phyloP scores from a whole-genome alignment of 129 eudicot genomes.

The Centaurea solstitialis region DNA sequence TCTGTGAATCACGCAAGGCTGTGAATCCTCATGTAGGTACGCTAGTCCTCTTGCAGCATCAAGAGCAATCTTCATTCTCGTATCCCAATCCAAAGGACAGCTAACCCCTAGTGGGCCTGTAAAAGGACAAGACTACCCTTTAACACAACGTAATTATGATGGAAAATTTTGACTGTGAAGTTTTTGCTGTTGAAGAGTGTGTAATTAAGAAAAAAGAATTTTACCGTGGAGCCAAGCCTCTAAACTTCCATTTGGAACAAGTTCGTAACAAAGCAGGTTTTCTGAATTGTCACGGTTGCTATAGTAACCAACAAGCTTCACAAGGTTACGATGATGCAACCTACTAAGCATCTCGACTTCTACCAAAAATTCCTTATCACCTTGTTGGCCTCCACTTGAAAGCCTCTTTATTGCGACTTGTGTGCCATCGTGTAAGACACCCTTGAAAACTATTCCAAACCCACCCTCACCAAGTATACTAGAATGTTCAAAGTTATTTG shows the following conservation, averaged over 20 bases:
- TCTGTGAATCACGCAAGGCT: constrained; percentile 94
- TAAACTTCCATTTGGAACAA: constrained; percentile 93
- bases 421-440: constrained; percentile 86
- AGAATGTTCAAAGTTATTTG: constrained; percentile 77
- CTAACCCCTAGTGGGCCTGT: constrained; percentile 89
- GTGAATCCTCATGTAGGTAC: constrained; percentile 96
- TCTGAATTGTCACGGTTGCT: constrained; percentile 84
- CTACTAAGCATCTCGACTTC: constrained; percentile 99
- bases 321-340: constrained; percentile 97
- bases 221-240: constrained; percentile 99
- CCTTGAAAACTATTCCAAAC: constrained; percentile 85
- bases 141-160: constrained; percentile 10
- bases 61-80: constrained; percentile 96
- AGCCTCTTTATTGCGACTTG: constrained; percentile 95
- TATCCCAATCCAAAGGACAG: constrained; percentile 96
- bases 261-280: constrained; percentile 92
- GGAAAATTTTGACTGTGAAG: not conserved
- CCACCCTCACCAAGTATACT: constrained; percentile 99
- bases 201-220: not conserved
- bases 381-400: constrained; percentile 92
- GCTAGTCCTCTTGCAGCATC: constrained; percentile 99
- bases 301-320: constrained; percentile 91
- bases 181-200: not conserved
- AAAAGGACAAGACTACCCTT: constrained; percentile 22
- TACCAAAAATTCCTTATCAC: constrained; percentile 86